phyloP scores from a whole-genome alignment of 2,329 filamentous ascomycete species.

The Iodosphaeria phyllophila region DNA sequence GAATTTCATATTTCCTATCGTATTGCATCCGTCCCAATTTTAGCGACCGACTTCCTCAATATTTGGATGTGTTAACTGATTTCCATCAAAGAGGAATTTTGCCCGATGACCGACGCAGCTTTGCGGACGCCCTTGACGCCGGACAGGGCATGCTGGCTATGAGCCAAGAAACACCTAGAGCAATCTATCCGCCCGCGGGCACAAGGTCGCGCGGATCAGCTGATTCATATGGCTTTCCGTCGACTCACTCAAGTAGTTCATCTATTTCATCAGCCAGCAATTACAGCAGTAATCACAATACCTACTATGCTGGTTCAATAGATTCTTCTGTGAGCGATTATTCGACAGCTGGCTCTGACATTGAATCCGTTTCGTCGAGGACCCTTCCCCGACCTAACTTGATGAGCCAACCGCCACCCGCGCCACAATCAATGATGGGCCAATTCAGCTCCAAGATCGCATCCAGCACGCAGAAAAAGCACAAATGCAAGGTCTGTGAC shows the following conservation, averaged over 20 bases:
- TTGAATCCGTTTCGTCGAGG: slow-evolving; percentile 61
- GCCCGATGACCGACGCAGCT: slow-evolving; percentile 44
- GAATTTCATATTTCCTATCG: no score
- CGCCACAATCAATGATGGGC: slow-evolving; percentile 94
- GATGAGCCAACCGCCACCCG: slow-evolving; percentile 51
- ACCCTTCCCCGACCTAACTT: slow-evolving; percentile 64
- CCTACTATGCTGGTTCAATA: slow-evolving; percentile 71
- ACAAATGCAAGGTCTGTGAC: slow-evolving; percentile 98
- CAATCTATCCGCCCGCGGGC: slow-evolving; percentile 56
- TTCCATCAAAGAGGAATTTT: slow-evolving; percentile 36
- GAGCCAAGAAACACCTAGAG: slow-evolving; percentile 85
- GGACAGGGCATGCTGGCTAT: slow-evolving; percentile 89
- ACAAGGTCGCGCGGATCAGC: slow-evolving; percentile 48
- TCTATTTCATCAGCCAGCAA: slow-evolving; percentile 73
- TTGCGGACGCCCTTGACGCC: slow-evolving; percentile 79
- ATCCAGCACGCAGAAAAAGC: slow-evolving; percentile 94
- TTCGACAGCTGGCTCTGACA: slow-evolving; percentile 73
- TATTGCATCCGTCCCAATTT: no score
- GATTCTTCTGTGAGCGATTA: slow-evolving; percentile 82
- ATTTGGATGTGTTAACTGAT: slow-evolving; percentile 48
- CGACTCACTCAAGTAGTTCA: slow-evolving; percentile 67
- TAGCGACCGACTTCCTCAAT: no score
- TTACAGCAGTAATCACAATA: slow-evolving; percentile 51
- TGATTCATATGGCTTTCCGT: slow-evolving; percentile 84
- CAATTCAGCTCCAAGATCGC: slow-evolving; percentile 96